These are phyloP conservation scores for Tricholoma flavovirens DNA, from an alignment of 768 basidiomycete species.

Conservation along the genomic window DNA sequence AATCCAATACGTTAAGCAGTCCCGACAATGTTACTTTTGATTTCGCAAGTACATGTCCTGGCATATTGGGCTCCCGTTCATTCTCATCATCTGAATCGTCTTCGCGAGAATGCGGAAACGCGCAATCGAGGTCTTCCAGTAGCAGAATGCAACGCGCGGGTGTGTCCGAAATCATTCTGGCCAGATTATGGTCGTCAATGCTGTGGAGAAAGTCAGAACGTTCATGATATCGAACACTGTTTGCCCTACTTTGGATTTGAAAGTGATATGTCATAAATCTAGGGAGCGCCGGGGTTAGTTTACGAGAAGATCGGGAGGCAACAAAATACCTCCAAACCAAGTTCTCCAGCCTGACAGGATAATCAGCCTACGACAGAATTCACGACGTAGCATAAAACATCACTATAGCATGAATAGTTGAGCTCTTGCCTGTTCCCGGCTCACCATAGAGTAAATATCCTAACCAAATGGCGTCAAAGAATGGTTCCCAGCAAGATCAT, in stretches of 20 bases:
- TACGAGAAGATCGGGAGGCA: slow-evolving; percentile 37
- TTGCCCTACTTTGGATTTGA: not conserved
- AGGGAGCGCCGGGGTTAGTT: too few species aligned
- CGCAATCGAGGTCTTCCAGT: slow-evolving; percentile 59
- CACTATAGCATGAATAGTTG: not conserved
- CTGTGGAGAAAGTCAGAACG: slow-evolving; percentile 20
- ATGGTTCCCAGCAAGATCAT: not conserved
- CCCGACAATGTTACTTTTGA: slow-evolving; percentile 48
- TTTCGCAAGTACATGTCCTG: slow-evolving; percentile 7
- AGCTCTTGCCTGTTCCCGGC: slow-evolving; percentile 60
- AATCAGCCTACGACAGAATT: slow-evolving; percentile 26
- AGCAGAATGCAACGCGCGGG: slow-evolving; percentile 50
- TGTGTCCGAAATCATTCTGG: slow-evolving; percentile 37
- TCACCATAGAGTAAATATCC: slow-evolving; percentile 49
- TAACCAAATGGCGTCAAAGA: not conserved
- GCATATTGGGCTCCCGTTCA: not conserved
- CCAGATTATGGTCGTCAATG: slow-evolving; percentile 44
- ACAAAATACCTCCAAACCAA: slow-evolving; percentile 71
- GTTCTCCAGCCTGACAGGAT: slow-evolving; percentile 41
- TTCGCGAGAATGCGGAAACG: slow-evolving; percentile 42
- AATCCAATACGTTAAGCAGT: slow-evolving; percentile 53
- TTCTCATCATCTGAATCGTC: slow-evolving; percentile 20
- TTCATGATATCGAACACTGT: not conserved
- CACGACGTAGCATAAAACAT: slow-evolving; percentile 21
- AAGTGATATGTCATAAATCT: not conserved